Conservation (phyloP, 257 asterid species). For the Sherardia arvensis region DNA sequence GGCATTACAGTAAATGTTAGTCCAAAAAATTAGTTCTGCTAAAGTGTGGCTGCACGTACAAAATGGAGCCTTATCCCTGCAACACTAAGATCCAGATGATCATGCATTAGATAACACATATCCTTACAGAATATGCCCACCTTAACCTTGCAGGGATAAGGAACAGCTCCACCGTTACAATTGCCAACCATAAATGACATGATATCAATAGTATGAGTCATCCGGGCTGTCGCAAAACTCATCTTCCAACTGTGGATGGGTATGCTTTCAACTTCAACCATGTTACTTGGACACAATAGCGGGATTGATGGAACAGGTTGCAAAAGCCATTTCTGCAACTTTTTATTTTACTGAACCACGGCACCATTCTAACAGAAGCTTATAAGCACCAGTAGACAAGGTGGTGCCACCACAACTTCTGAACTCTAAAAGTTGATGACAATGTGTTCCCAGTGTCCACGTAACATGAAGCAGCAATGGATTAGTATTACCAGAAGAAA, state of each 20-base stretch:
- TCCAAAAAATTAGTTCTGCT: conserved; percentile 10
- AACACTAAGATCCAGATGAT: conserved; percentile 50
- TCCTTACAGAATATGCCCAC: conserved; percentile 67
- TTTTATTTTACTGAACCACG: not conserved
- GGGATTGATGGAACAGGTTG: conserved; percentile 6
- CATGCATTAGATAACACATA: conserved; percentile 54
- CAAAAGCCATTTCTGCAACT: not conserved
- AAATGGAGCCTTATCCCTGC: conserved; percentile 95
- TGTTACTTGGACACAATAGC: conserved; percentile 34
- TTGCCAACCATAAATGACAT: conserved; percentile 32
- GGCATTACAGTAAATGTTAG: conserved; percentile 8
- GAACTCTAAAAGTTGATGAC: not conserved
- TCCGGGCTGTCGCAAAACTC: conserved; percentile 84
- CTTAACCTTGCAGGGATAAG: conserved; percentile 98
- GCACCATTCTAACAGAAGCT: not conserved
- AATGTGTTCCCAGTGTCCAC: conserved; percentile 13
- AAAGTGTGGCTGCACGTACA: conserved; percentile 5
- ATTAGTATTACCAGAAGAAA: conserved; percentile 1
- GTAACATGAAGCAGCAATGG: conserved; percentile 4
- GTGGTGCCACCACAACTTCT: not conserved
- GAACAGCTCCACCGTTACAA: conserved; percentile 58
- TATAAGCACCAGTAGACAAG: not conserved
- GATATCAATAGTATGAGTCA: conserved; percentile 51
- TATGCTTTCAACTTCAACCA: conserved; percentile 41
- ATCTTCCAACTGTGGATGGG: conserved; percentile 93